Evolutionary conservation across 176 grass and related monocot genomes (phyloP).

Genomic region (Aegilops sharonensis): DNA sequence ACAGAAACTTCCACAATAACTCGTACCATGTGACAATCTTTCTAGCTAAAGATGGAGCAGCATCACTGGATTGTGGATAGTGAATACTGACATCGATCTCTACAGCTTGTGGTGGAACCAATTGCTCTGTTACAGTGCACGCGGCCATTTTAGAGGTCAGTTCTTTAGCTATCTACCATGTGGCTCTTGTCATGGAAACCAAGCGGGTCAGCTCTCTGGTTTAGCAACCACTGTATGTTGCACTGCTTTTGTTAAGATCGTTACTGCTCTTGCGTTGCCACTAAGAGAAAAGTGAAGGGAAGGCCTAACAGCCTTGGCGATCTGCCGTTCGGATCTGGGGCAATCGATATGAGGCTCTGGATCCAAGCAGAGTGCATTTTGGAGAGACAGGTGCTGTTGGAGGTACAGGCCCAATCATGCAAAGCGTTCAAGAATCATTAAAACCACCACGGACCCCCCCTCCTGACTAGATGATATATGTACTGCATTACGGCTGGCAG

Average conservation of each 20-base stretch:
- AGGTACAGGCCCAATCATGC: slow-evolving; percentile 49
- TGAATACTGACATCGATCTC: neutral
- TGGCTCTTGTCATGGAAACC: neutral
- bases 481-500: slow-evolving; percentile 68
- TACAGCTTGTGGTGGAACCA: neutral
- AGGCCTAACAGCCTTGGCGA: neutral
- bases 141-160: neutral
- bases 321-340: slow-evolving; percentile 46
- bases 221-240: neutral
- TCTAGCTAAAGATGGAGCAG: neutral
- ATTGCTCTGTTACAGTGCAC: neutral
- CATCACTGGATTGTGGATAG: neutral
- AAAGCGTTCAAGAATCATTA: slow-evolving; percentile 53
- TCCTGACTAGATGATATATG: slow-evolving; percentile 48
- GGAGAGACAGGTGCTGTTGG: slow-evolving; percentile 49
- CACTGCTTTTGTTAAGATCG: neutral
- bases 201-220: neutral
- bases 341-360: slow-evolving; percentile 24
- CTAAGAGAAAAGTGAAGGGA: slow-evolving; percentile 13
- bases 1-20: neutral
- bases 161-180: neutral
- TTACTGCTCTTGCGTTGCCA: neutral
- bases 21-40: neutral
- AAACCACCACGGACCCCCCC: slow-evolving; percentile 10
- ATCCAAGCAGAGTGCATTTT: slow-evolving; percentile 38